Percentiles rank a stretch among this genome's conserved stretches.
These are phyloP conservation scores for Zoysia pacifica DNA, from an alignment of 176 grass and related monocot genomes.

Conservation along the genomic window DNA sequence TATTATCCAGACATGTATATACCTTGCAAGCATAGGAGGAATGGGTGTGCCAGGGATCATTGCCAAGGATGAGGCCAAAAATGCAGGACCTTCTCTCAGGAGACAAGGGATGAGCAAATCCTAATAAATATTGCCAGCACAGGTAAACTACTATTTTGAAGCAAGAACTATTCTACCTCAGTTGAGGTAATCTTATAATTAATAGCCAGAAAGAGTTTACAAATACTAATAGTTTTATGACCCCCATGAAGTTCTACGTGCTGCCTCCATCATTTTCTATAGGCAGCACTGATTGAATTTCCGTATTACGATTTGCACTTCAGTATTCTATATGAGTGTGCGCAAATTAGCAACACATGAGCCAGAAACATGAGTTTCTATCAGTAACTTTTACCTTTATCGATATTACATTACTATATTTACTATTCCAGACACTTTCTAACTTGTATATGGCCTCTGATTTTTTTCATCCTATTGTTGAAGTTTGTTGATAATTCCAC, in stretches of 20 bases:
- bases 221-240: background rate
- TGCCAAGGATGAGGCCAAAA: conserved; percentile 64
- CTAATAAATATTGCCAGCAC: conserved; percentile 48
- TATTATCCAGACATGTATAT: conserved; percentile 20
- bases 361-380: background rate
- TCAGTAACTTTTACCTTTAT: background rate
- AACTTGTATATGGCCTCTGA: background rate
- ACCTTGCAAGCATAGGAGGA: conserved; percentile 95
- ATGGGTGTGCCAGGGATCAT: conserved; percentile 93
- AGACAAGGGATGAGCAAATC: conserved; percentile 87
- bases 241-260: background rate
- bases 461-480: background rate
- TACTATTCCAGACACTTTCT: too few relatives aligned
- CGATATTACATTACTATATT: too few relatives aligned
- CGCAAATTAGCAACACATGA: background rate
- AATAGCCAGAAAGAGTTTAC: conserved; percentile 20
- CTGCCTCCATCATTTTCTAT: background rate
- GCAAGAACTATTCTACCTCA: conserved; percentile 29
- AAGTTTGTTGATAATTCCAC: conserved; percentile 10
- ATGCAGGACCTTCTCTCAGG: conserved; percentile 72
- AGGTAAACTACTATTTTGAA: conserved; percentile 32
- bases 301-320: background rate
- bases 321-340: background rate
- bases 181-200: conserved; percentile 21
- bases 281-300: conserved; percentile 6